Evolutionary conservation across 345 rosid genomes (phyloP).

Genomic region (Eutrema japonicum): DNA sequence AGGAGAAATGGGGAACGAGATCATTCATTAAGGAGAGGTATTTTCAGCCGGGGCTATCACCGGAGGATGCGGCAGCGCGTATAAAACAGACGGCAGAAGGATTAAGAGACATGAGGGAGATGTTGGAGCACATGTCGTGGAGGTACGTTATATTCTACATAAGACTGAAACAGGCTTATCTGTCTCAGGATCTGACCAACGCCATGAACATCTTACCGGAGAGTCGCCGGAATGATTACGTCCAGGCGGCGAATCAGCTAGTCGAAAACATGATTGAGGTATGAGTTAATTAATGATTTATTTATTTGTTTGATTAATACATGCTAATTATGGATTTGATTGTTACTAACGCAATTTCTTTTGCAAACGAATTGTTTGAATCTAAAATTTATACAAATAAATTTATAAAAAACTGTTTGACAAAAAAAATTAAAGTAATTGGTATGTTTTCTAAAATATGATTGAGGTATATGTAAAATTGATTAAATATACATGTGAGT

Average conservation of each 20-base stretch:
- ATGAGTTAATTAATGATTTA: background rate
- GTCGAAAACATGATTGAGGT: constrained; percentile 83
- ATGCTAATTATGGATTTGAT: too few species aligned
- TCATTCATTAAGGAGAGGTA: constrained; percentile 68
- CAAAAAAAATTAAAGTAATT: background rate
- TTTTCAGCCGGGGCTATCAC: constrained; percentile 72
- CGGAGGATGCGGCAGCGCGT: constrained; percentile 85
- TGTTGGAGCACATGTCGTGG: constrained; percentile 94
- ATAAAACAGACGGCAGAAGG: constrained; percentile 90
- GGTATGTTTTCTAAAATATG: background rate
- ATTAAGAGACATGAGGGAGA: constrained; percentile 71
- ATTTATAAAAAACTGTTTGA: background rate
- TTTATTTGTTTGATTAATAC: too few species aligned
- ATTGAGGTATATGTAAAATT: background rate
- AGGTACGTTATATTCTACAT: constrained; percentile 84
- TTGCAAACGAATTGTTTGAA: too few species aligned
- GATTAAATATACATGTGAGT: background rate
- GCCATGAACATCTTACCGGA: constrained; percentile 69
- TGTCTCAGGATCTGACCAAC: constrained; percentile 74
- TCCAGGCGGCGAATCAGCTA: constrained; percentile 71
- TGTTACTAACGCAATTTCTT: too few species aligned
- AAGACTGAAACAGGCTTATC: constrained; percentile 72
- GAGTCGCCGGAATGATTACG: constrained; percentile 58
- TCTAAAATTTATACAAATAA: too few species aligned
- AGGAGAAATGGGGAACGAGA: constrained; percentile 82